Conservation (phyloP, 371 early-diverging fungal genomes). For the Cokeromyces recurvatus region DNA sequence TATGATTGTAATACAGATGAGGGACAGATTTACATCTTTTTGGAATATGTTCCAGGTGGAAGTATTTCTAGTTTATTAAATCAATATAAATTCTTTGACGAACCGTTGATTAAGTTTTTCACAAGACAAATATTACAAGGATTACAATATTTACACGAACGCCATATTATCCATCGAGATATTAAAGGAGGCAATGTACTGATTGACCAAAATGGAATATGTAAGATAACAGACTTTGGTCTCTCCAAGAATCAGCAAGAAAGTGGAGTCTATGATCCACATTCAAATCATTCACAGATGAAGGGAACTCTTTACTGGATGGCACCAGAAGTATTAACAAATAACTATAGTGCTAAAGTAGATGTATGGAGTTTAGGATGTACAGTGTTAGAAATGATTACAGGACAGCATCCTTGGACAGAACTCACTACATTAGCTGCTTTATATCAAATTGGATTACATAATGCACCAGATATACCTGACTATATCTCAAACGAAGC, state of each 20-base stretch:
- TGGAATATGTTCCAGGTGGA: constrained; percentile 98
- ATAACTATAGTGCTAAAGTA: constrained; percentile 74
- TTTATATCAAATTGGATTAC: constrained; percentile 74
- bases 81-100: constrained; percentile 74
- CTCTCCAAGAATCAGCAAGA: constrained; percentile 68
- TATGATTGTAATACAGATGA: constrained; percentile 45
- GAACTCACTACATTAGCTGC: constrained; percentile 82
- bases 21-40: constrained; percentile 79
- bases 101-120: constrained; percentile 69
- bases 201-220: constrained; percentile 78
- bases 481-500: constrained; percentile 56
- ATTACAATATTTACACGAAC: constrained; percentile 89
- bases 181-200: constrained; percentile 90
- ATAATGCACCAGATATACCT: constrained; percentile 73
- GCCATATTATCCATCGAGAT: constrained; percentile 93
- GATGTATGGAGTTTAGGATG: constrained; percentile 92
- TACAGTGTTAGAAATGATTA: constrained; percentile 94
- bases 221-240: constrained; percentile 98
- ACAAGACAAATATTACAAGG: constrained; percentile 87
- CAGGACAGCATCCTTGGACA: constrained; percentile 89
- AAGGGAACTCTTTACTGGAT: constrained; percentile 67
- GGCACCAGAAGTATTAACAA: constrained; percentile 88
- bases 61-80: constrained; percentile 78
- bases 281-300: constrained; percentile 12
- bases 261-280: constrained; percentile 13